Evolutionary conservation across 371 early-diverging fungal genomes (phyloP).

Genomic region (Mucor piriformis): DNA sequence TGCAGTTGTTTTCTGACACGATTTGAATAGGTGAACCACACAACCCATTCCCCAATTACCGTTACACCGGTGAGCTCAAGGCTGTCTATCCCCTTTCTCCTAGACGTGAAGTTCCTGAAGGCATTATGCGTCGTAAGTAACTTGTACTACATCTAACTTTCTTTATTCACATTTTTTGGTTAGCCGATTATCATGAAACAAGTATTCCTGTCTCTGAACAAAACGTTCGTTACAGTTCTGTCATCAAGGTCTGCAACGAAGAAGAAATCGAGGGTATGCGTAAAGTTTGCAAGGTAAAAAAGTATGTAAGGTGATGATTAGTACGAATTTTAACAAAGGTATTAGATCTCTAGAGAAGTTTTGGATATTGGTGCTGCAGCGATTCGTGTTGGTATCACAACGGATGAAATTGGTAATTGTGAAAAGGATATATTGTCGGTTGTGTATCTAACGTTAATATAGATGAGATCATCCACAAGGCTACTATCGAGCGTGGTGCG

Average conservation of each 20-base stretch:
- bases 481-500: slow-evolving; percentile 80
- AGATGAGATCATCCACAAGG: slow-evolving; percentile 88
- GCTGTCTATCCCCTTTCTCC: slow-evolving; percentile 89
- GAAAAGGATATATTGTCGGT: not conserved
- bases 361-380: slow-evolving; percentile 82
- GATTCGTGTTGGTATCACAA: slow-evolving; percentile 86
- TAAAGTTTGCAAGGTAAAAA: slow-evolving; percentile 69
- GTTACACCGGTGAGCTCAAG: slow-evolving; percentile 82
- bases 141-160: not conserved
- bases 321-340: not conserved
- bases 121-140: slow-evolving; percentile 67
- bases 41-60: slow-evolving; percentile 58
- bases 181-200: slow-evolving; percentile 84
- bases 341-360: slow-evolving; percentile 82
- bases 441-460: not conserved
- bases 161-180: not conserved
- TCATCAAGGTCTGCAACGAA: slow-evolving; percentile 68
- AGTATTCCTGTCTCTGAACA: slow-evolving; percentile 76
- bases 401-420: slow-evolving; percentile 83
- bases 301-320: not conserved
- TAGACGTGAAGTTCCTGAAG: slow-evolving; percentile 74
- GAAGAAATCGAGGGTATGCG: slow-evolving; percentile 88
- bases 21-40: slow-evolving; percentile 37
- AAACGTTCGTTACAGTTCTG: slow-evolving; percentile 52
- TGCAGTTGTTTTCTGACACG: not conserved